These are phyloP conservation scores for Curvularia eragrostidis DNA, from an alignment of 2,329 filamentous ascomycete species.

Conservation along the genomic window DNA sequence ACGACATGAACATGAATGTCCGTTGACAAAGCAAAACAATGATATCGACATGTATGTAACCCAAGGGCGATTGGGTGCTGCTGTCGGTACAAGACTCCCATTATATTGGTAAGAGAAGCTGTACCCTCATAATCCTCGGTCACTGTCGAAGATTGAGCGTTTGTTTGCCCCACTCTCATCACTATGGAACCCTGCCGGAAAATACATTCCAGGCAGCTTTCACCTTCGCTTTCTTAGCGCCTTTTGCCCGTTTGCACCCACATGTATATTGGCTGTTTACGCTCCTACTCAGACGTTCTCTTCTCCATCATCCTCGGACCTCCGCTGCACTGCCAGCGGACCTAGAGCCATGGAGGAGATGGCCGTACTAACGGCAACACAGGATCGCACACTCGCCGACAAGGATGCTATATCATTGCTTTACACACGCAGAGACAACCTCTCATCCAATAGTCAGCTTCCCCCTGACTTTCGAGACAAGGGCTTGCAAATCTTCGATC, in stretches of 20 bases:
- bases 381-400: slow-evolving; percentile 3
- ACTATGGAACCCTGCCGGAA: background rate
- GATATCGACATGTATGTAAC: background rate
- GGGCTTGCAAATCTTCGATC: background rate
- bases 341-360: background rate
- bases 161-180: background rate
- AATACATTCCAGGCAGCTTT: background rate
- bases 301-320: background rate
- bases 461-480: slow-evolving; percentile 1
- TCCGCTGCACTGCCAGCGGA: no score
- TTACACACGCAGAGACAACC: background rate
- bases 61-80: background rate
- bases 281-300: background rate
- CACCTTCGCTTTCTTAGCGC: background rate
- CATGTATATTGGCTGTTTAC: background rate
- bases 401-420: background rate
- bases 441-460: background rate
- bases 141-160: background rate
- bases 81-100: background rate
- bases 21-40: background rate
- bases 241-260: background rate
- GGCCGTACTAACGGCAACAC: background rate
- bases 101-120: background rate
- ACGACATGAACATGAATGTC: background rate
- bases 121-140: background rate